Base-by-base conservation (phyloP, 2,329 filamentous ascomycete species). In the Diaporthe batatas region DNA sequence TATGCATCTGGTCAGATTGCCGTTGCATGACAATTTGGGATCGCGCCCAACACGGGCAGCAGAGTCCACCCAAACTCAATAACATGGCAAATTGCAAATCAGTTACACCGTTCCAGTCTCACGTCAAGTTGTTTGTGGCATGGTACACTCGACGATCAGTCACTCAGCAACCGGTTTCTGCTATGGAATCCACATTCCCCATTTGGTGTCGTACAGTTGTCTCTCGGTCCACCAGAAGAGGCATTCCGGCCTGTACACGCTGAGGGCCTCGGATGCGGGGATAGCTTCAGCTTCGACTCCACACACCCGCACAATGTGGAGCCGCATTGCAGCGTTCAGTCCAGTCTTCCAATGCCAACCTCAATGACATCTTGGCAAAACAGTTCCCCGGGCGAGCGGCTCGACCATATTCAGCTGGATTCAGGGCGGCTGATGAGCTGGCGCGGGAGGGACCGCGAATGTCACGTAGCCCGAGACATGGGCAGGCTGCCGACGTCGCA, bases 161-260 rank as follows among this genome's bases (percentile, higher is more conserved):
- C 47, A 51, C n/a, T 51, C n/a, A 5, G 39, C 39, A 18, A 42
- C 47, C 18, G 47, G 47, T 8, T 6, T 34, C 10, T 65, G 42
- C 21, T 65, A 18, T 10, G 42, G 21, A 49, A 49, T 65, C 59
- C 42, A 49, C 29, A 36, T 51, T 23, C 3, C 42, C 12, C 21
- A 12, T 10, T n/a, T 42, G 39, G 39, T 16, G 39, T 42, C 14
- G 39, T 16, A 42, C 39, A 42, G 59, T 25, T 65, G 62, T 51
- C 62, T 8, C 62, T 67, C 62, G 62, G 62, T 29, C 62, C 44
- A 12, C 62, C 62, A 67, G 8, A 67, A 53, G 18, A n/a, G 62
- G 62, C 47, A 67, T 67, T 32, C 62, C 62, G 62, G 62, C 6
- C 5, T 2, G 10, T 25, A n/a, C 1, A 7, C 44, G 7, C 62